Evolutionary conservation across 768 basidiomycete genomes (phyloP), one percentile per base, ranked within the genome.

Genomic region (Chalciporus piperatus): DNA sequence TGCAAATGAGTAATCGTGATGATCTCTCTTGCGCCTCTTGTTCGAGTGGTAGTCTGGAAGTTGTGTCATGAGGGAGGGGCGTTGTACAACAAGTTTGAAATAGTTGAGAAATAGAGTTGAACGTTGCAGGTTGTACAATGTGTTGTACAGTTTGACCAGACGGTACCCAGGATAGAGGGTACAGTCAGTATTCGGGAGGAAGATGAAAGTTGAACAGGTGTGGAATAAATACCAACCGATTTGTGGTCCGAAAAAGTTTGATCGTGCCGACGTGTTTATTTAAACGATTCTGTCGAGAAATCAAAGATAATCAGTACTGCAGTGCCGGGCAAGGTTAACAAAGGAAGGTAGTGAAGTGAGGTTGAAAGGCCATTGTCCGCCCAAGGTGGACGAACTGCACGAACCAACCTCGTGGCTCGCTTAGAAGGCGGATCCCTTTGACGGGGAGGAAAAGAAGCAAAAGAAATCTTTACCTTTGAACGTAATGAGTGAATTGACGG

Each of bases 401-500:
- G 50, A 49, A 44, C 23, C 30, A 17, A 46, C 63, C 65, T 59
- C 66, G 55, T 64, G 68, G 44, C 53, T 62, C 61, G 62, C 55
- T 60, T 59, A 55, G 45, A 51, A 47, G 47, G 45, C 19, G 25
- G 17, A 16, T 22, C 30, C 47, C 54, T 50, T 50, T 42, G 47
- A 48, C 4, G 41, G 43, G 52, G 25, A 57, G n/a, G n/a, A n/a
- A n/a, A 37, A 54, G 45, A 14, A 19, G 10, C 44, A 58, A 57
- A 51, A 38, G 45, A 50, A 43, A 58, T 47, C 50, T 67, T 74
- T 54, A 56, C 83, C 83, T 79, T 80, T 73, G 71, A 58, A 67
- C 61, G 70, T 72, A 84, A 83, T 56, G 84, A 86, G 64, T 69
- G 81, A 79, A 67, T 68, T 65, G 61, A 75, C 81, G 82, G 82